Conservation (phyloP, 495 filamentous ascomycete genomes). For the Lepidopterella palustris region DNA sequence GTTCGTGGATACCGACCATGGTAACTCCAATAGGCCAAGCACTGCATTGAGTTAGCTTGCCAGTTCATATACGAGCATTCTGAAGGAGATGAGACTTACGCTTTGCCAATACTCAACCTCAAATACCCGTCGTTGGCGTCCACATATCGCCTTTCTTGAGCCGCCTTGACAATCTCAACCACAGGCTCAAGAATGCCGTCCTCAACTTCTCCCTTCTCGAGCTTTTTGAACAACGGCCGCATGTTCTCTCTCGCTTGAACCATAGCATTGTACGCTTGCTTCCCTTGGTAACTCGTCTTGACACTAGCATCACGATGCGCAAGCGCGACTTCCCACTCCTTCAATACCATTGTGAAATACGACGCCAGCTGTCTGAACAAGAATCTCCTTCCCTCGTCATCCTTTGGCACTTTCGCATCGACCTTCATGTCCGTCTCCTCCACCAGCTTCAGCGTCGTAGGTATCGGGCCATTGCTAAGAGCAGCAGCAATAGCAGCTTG, state of each 20-base stretch:
- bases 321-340: constrained; percentile 78
- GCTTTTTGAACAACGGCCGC: constrained; percentile 80
- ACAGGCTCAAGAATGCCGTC: constrained; percentile 74
- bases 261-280: constrained; percentile 72
- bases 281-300: constrained; percentile 67
- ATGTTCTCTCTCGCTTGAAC: constrained; percentile 76
- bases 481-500: constrained; percentile 46
- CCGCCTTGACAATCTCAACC: constrained; percentile 87
- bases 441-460: constrained; percentile 67
- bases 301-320: constrained; percentile 56
- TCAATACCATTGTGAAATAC: constrained; percentile 89
- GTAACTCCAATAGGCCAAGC: constrained; percentile 99
- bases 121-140: constrained; percentile 96
- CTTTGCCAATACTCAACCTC: constrained; percentile 91
- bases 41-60: constrained; percentile 30
- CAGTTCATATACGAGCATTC: not conserved
- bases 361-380: constrained; percentile 82
- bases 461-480: constrained; percentile 48
- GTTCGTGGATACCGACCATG: constrained; percentile 99
- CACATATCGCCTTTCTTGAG: constrained; percentile 85
- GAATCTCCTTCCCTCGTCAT: constrained; percentile 47
- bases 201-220: constrained; percentile 73
- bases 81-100: constrained; percentile 40
- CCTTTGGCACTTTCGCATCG: constrained; percentile 48
- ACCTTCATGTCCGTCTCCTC: constrained; percentile 85